Percentiles rank a stretch among this genome's conserved stretches.
These are phyloP conservation scores for Akanthomyces dipterigenus DNA, from an alignment of 2,329 filamentous ascomycete species.

Conservation along the genomic window DNA sequence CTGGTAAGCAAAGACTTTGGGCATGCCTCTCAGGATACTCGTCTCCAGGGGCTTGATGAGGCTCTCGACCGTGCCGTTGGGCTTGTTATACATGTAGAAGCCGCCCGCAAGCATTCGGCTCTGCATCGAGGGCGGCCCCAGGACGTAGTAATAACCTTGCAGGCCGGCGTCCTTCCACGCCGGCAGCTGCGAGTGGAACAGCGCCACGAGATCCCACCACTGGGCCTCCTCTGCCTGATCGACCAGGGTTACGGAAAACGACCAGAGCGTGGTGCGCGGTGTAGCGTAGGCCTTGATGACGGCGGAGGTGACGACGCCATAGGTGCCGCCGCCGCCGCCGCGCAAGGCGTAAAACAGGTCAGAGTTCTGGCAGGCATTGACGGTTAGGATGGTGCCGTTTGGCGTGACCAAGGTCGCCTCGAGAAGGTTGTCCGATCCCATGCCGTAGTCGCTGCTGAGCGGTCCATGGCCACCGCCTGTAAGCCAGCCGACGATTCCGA, in stretches of 20 bases:
- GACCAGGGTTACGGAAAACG: neutral
- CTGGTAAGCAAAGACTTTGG: neutral
- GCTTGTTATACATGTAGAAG: neutral
- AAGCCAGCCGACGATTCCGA: slow-evolving; percentile 24
- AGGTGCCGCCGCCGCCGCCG: slow-evolving; percentile 23
- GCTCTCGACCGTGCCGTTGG: neutral
- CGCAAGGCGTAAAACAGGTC: slow-evolving; percentile 27
- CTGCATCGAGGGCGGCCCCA: neutral
- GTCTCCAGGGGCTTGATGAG: neutral
- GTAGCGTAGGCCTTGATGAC: slow-evolving; percentile 31
- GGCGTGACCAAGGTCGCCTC: slow-evolving; percentile 30
- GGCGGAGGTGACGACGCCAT: slow-evolving; percentile 24
- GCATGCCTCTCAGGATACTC: neutral
- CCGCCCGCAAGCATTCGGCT: neutral
- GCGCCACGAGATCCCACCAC: slow-evolving; percentile 4
- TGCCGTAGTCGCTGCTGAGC: slow-evolving; percentile 27
- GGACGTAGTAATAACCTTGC: slow-evolving; percentile 7
- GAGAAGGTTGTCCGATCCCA: slow-evolving; percentile 34
- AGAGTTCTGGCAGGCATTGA: slow-evolving; percentile 22
- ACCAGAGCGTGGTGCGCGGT: slow-evolving; percentile 15
- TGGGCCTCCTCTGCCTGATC: neutral
- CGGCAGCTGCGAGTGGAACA: neutral
- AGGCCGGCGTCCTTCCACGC: slow-evolving; percentile 2
- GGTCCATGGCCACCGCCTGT: slow-evolving; percentile 32
- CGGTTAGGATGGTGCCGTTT: slow-evolving; percentile 24